Base-by-base conservation (phyloP, 768 basidiomycete genomes). In the Lyophyllum atratum region DNA sequence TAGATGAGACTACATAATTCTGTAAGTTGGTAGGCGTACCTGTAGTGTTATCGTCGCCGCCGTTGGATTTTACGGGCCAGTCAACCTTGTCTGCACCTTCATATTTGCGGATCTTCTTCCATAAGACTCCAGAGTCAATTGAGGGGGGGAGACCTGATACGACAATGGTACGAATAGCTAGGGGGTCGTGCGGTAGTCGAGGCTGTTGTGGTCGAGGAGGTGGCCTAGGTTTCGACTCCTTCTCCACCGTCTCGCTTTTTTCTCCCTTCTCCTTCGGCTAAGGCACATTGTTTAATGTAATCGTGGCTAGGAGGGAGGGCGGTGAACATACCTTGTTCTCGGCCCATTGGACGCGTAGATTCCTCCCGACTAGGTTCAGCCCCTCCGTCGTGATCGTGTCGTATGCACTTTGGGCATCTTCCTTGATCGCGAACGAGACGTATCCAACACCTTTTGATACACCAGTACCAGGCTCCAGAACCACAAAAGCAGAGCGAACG, bases 361-460 rank as follows among this genome's bases (percentile, higher is more conserved):
- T 84, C 56, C 95, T 79, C 12, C 86, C 87, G 22, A 85, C 85
- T 21, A 92, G 75, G 9, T 70, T 71, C 39, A 96, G 80, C 0
- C 85, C 86, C 42, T 90, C 83, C 56, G 82, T 78, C 31, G 81
- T 75, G 49, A 92, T 80, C 43, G 84, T 82, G 49, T 85, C 81
- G 53, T 87, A 84, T 2, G 89, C 89, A 33, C 78, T 69, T 65
- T 92, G 83, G 7, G 95, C 96, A 72, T 98, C 97, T 65, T 97
- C 92, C 54, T 82, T 85, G 54, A 93, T 79, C 0, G 94, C 86
- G 72, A 96, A 98, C 0, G 93, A 89, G 59, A 98, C 93, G 68
- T 97, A 98, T 58, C 97, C 97, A 21, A 98, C 95, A 60, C 96
- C 96, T 69, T 98, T 97, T 1, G 93, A 95, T 4, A 83, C 74